phyloP scores from a whole-genome alignment of 2,329 filamentous ascomycete species.

The Claviceps pusilla region DNA sequence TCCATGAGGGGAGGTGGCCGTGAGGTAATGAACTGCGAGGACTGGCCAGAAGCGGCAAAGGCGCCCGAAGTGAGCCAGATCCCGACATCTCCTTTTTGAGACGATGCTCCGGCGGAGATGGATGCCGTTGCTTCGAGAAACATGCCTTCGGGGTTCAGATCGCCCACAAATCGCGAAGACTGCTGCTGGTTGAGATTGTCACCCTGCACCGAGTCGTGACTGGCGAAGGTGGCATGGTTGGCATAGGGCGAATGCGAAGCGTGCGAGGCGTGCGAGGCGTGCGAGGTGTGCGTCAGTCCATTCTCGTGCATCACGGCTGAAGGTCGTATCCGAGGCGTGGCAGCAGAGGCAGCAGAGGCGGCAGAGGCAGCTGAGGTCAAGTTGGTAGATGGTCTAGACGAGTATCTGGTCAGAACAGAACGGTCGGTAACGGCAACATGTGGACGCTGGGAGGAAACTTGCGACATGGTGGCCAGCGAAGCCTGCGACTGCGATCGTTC shows the following conservation, averaged over 20 bases:
- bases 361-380: neutral
- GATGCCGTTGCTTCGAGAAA: conserved; percentile 38
- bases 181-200: conserved; percentile 5
- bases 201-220: neutral
- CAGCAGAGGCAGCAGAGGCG: neutral
- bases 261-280: neutral
- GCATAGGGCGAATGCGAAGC: neutral
- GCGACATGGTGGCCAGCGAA: conserved; percentile 11
- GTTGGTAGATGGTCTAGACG: neutral
- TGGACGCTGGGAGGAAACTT: neutral
- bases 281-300: neutral
- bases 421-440: neutral
- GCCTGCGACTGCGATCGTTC: conserved; percentile 16
- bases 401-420: neutral
- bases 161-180: conserved; percentile 38
- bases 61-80: conserved; percentile 33
- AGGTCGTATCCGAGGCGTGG: neutral
- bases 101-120: conserved; percentile 17
- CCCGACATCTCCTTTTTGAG: conserved; percentile 38
- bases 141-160: conserved; percentile 45
- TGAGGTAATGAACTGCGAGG: conserved; percentile 23
- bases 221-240: neutral
- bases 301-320: conserved; percentile 1
- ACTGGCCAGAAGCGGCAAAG: conserved; percentile 12
- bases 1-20: conserved; percentile 25